Evolutionary conservation across 163 green algal species (phyloP).

Genomic region (Volvox carteri): DNA sequence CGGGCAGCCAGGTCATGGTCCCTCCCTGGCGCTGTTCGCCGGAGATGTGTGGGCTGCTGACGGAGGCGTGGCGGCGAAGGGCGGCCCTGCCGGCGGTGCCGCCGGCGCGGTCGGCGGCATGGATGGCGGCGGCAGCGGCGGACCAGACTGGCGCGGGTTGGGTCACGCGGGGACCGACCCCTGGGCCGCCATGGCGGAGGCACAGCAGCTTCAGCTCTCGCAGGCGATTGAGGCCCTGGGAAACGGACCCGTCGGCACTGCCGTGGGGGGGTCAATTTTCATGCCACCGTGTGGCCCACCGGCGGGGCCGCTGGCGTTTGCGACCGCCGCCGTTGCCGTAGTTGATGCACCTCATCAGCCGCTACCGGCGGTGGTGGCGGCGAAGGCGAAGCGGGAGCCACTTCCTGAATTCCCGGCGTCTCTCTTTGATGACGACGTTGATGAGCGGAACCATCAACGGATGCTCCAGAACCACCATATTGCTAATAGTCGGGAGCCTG

Average conservation of each 20-base stretch:
- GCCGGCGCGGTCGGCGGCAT: background rate
- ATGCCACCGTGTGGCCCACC: background rate
- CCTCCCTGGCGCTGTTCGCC: constrained; percentile 16
- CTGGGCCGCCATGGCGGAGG: constrained; percentile 40
- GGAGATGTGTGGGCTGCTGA: constrained; percentile 38
- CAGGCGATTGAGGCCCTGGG: constrained; percentile 27
- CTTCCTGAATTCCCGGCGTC: constrained; percentile 26
- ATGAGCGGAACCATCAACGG: background rate
- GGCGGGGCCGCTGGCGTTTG: background rate
- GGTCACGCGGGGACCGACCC: background rate
- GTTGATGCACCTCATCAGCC: background rate
- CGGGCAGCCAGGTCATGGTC: background rate
- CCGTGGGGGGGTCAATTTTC: background rate
- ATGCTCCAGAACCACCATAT: background rate
- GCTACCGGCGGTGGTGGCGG: background rate
- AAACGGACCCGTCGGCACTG: background rate
- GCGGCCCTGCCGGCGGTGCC: background rate
- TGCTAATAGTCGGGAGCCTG: background rate
- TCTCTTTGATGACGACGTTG: constrained; percentile 47
- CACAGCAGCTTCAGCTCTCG: constrained; percentile 48
- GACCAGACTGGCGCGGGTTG: background rate
- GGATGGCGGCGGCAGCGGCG: background rate
- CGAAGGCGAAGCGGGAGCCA: background rate
- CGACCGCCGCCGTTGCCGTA: background rate
- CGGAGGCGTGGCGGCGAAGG: constrained; percentile 6